phyloP scores from a whole-genome alignment of 1,139 yeast species.

The Sugiyamaella pinicola region DNA sequence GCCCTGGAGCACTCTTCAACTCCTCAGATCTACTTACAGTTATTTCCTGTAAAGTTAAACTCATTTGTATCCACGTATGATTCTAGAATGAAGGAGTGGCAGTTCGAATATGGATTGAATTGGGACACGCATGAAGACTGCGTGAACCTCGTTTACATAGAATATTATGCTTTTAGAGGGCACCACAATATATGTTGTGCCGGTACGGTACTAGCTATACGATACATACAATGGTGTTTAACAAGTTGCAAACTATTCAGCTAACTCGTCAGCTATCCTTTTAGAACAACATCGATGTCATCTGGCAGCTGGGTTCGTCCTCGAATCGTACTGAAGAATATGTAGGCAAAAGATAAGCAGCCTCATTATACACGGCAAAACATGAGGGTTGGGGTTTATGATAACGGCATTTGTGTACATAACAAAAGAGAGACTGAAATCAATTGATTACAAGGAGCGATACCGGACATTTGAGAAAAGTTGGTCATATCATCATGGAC shows the following conservation, averaged over 20 bases:
- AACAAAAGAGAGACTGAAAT: background rate
- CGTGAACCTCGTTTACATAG: background rate
- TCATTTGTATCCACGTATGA: background rate
- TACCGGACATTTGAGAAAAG: no score
- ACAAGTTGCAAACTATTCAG: no score
- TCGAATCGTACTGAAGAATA: no score
- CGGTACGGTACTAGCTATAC: no score
- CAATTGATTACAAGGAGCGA: background rate
- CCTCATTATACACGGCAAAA: no score
- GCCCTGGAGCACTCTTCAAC: background rate
- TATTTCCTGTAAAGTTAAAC: background rate
- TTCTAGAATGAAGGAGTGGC: background rate
- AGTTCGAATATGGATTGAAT: background rate
- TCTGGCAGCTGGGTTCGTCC: no score
- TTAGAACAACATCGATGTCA: no score
- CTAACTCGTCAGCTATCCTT: no score
- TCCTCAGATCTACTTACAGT: background rate
- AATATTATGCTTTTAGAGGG: background rate
- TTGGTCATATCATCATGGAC: no score
- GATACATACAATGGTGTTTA: background rate
- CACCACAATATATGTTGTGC: background rate
- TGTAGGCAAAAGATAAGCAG: no score
- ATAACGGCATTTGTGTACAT: background rate
- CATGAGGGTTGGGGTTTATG: background rate
- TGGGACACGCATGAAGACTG: background rate